These are phyloP conservation scores for Striga hermonthica DNA, from an alignment of 305 asterid species.

Conservation along the genomic window DNA sequence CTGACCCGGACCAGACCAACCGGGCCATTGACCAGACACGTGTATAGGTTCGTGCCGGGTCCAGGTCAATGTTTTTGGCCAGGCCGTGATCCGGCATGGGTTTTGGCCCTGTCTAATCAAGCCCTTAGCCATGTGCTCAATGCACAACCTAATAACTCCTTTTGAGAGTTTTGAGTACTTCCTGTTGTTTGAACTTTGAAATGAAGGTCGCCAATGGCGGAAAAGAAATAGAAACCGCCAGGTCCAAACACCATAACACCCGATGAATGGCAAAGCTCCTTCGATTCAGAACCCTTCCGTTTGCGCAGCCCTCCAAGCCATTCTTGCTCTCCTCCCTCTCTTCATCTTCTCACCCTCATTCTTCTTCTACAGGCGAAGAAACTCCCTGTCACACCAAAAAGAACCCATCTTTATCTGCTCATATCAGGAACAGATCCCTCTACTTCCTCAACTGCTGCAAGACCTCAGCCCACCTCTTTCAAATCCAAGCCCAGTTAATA, in stretches of 20 bases:
- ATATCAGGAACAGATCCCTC: slow-evolving; percentile 36
- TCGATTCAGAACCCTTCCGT: slow-evolving; percentile 37
- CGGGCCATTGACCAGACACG: no score
- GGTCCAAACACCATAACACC: slow-evolving; percentile 23
- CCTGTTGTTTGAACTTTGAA: slow-evolving; percentile 9
- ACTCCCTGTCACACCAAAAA: slow-evolving; percentile 6
- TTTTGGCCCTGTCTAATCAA: no score
- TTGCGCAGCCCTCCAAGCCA: slow-evolving; percentile 34
- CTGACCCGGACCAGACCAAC: no score
- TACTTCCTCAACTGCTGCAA: slow-evolving; percentile 45
- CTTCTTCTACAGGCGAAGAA: slow-evolving; percentile 25
- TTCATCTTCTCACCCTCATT: slow-evolving; percentile 33
- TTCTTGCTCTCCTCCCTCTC: not conserved
- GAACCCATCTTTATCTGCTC: slow-evolving; percentile 17
- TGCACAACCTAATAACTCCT: not conserved
- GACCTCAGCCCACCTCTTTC: slow-evolving; percentile 43
- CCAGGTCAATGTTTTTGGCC: no score
- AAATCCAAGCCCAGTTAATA: slow-evolving; percentile 58
- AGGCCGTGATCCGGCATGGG: no score
- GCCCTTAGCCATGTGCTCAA: no score
- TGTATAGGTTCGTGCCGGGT: no score
- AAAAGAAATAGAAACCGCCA: slow-evolving; percentile 27
- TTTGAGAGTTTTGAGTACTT: not conserved
- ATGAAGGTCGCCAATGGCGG: slow-evolving; percentile 51
- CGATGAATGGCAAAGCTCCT: slow-evolving; percentile 59